A percentile compares a stretch with the other conserved stretches of the same genome.
Evolutionary conservation across 257 asterid species (phyloP).

Genomic region (Oldenlandia corymbosa): DNA sequence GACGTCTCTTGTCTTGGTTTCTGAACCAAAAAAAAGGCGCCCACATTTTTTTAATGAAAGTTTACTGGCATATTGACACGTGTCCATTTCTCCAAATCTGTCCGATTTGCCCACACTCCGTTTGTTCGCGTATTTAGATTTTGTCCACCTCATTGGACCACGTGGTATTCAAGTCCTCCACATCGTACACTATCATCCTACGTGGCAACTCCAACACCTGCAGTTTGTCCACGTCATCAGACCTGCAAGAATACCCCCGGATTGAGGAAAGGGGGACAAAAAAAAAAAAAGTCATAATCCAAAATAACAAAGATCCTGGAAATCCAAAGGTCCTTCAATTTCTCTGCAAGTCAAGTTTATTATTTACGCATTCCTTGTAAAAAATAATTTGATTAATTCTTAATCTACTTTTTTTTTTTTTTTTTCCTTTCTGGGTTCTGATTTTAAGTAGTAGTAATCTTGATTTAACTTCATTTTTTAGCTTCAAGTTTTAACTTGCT

Average conservation of each 20-base stretch:
- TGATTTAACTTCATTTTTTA: constrained; percentile 6
- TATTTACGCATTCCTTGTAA: background rate
- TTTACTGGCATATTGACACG: constrained; percentile 38
- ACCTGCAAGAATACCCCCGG: constrained; percentile 4
- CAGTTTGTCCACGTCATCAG: constrained; percentile 32
- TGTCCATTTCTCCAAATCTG: constrained; percentile 35
- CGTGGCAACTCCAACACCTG: constrained; percentile 38
- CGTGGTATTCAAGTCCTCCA: constrained; percentile 17
- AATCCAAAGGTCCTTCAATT: background rate
- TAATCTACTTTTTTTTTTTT: too few species aligned
- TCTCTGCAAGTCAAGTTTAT: constrained; percentile 7
- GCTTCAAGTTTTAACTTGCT: constrained; percentile 16
- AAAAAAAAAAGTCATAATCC: background rate
- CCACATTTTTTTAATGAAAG: too few species aligned
- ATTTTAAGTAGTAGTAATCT: constrained; percentile 8
- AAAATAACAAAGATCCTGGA: background rate
- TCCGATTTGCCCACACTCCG: constrained; percentile 32
- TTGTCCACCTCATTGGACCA: constrained; percentile 31
- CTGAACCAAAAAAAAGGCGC: constrained; percentile 7
- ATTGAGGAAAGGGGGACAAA: too few species aligned
- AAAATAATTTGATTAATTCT: constrained; percentile 3
- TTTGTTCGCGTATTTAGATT: constrained; percentile 45
- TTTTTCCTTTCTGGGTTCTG: constrained; percentile 4
- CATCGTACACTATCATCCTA: constrained; percentile 19
- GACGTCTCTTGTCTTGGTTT: constrained; percentile 9